Percentiles rank a stretch among this genome's conserved stretches.
These are phyloP conservation scores for Podaxis sp. DNA, from an alignment of 768 basidiomycete genomes.

Conservation along the genomic window DNA sequence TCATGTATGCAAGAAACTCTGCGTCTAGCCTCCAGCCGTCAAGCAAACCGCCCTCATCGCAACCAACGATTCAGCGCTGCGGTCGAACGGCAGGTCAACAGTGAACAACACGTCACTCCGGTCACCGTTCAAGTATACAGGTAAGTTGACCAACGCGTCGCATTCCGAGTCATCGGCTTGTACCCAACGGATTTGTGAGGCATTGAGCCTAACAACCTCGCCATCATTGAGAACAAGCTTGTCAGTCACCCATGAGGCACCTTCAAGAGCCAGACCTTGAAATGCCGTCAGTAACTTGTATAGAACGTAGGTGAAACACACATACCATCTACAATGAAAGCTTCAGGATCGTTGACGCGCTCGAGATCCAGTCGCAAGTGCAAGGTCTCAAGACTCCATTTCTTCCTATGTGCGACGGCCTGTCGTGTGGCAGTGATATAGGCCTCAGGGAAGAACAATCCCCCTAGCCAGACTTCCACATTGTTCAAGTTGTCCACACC, in stretches of 20 bases:
- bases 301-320: conserved; percentile 8
- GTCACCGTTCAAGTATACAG: conserved; percentile 90
- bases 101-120: conserved; percentile 91
- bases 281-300: conserved; percentile 17
- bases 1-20: neutral
- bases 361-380: conserved; percentile 80
- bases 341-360: conserved; percentile 70
- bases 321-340: conserved; percentile 89
- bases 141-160: conserved; percentile 66
- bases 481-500: conserved; percentile 60
- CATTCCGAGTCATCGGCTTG: conserved; percentile 47
- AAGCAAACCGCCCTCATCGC: conserved; percentile 90
- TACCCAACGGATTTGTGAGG: conserved; percentile 88
- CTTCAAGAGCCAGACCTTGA: conserved; percentile 83
- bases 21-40: conserved; percentile 67
- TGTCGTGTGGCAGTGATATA: conserved; percentile 96
- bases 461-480: conserved; percentile 89
- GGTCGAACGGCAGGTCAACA: conserved; percentile 79
- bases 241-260: conserved; percentile 73
- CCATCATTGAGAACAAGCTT: conserved; percentile 84
- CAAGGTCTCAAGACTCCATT: conserved; percentile 91
- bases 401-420: conserved; percentile 89
- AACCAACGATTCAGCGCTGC: conserved; percentile 63
- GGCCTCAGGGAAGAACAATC: conserved; percentile 94
- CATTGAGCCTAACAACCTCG: conserved; percentile 70